Evolutionary conservation across 2,329 filamentous ascomycete genomes (phyloP).

Genomic region (Fusarium foetens): DNA sequence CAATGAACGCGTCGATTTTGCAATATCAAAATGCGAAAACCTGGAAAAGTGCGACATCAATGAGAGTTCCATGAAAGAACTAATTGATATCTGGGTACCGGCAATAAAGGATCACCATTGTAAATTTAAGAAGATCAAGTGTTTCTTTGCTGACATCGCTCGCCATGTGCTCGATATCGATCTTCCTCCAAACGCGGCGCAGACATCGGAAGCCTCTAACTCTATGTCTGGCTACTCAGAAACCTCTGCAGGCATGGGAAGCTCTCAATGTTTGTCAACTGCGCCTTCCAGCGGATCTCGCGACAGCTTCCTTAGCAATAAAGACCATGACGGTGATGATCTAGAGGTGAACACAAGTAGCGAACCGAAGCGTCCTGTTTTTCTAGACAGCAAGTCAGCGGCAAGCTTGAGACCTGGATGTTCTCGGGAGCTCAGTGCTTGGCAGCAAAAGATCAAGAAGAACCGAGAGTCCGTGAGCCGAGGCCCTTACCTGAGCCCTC

Average conservation of each 20-base stretch:
- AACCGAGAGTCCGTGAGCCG: neutral
- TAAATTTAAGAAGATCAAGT: neutral
- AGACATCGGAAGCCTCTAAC: neutral
- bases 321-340: neutral
- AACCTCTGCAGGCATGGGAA: neutral
- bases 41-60: neutral
- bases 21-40: neutral
- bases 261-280: neutral
- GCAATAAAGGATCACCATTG: neutral
- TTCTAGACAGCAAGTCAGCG: neutral
- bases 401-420: neutral
- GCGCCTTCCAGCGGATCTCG: neutral
- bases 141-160: neutral
- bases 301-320: neutral
- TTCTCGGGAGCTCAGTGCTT: neutral
- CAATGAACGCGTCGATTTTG: neutral
- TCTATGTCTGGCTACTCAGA: neutral
- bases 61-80: neutral
- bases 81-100: neutral
- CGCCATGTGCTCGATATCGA: neutral
- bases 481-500: neutral
- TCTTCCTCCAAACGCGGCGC: neutral
- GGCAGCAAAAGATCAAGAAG: neutral
- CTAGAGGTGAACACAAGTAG: neutral
- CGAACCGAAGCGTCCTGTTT: neutral